A percentile compares a stretch with the other conserved stretches of the same genome.
These are phyloP conservation scores for Solanum clarkiae DNA, from an alignment of 257 asterid species.

Conservation along the genomic window DNA sequence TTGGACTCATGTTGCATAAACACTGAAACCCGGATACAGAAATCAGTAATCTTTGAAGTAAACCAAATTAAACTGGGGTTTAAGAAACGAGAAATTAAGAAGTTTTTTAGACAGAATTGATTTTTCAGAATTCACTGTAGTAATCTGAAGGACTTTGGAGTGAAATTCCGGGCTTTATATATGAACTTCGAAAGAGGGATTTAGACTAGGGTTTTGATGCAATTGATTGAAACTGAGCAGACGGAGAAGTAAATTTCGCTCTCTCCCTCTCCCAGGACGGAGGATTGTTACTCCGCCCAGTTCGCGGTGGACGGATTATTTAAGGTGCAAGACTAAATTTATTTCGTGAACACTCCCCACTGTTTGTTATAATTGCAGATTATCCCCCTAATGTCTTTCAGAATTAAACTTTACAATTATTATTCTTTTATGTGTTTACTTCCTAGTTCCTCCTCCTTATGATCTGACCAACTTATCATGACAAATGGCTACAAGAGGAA, in stretches of 20 bases:
- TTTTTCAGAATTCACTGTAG: background rate
- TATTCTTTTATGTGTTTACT: background rate
- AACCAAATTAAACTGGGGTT: background rate
- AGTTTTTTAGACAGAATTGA: background rate
- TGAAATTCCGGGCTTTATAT: background rate
- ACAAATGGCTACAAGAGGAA: background rate
- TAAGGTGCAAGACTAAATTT: background rate
- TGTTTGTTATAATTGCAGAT: background rate
- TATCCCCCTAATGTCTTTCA: background rate
- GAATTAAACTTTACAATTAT: background rate
- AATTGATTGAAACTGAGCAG: background rate
- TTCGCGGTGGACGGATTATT: background rate
- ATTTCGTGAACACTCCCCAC: background rate
- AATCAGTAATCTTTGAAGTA: background rate
- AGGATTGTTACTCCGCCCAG: background rate
- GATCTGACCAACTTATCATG: background rate
- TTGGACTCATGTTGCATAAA: slow-evolving; percentile 58
- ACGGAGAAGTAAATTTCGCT: background rate
- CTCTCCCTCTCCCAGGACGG: background rate
- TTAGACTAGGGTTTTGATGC: background rate
- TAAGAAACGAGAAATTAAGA: background rate
- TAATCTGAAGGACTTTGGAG: background rate
- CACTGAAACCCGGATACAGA: background rate
- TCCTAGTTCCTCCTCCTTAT: background rate
- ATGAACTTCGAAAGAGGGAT: background rate